Base-by-base conservation (phyloP, 805 yeast species). In the Starmerella gropengiesseri region DNA sequence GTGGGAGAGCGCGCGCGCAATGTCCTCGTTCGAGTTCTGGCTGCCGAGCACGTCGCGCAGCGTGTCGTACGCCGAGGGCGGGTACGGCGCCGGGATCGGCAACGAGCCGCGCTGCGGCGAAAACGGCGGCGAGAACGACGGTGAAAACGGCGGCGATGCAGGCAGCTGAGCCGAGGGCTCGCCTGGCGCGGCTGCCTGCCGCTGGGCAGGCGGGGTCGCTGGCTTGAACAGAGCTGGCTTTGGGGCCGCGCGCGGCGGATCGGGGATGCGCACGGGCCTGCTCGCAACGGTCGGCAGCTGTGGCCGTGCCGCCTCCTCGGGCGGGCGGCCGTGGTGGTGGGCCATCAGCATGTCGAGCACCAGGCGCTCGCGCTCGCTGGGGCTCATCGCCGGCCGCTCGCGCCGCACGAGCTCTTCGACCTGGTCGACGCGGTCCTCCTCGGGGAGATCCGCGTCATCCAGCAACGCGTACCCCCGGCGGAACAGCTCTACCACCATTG, bases 311-410 rank as follows among this genome's bases (percentile, higher is more conserved):
- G 45, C 50, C 25, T 46, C 50, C 8, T 30, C 27, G 7, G 50
- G 43, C 14, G 46, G 31, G 16, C 49, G 53, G 5, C 56, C 48
- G 1, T 63, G 67, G 29, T 63, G 58, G 41, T 67, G 70, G 22
- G 54, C 59, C 68, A 69, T 64, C 43, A 67, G 45, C 9, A 67
- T 60, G 40, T 64, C 69, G 52, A 67, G 54, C 13, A 65, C 64
- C 14, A 62, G 49, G 40, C 63, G 52, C 43, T 67, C 70, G 5
- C 53, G 41, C 19, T 60, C 62, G 14, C 52, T 51, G 3, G 54
- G 33, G 3, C 37, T 28, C 31, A 51, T 35, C 7, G 41, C 37
- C 1, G 52, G 42, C 20, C 47, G 53, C 25, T 51, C 44, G 16
- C 44, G 40, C 4, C 43, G 40, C 25, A 66, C 67, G 2, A 62